Evolutionary conservation across 2,329 filamentous ascomycete species (phyloP).

Genomic region (Penicillium psychrosexuale): DNA sequence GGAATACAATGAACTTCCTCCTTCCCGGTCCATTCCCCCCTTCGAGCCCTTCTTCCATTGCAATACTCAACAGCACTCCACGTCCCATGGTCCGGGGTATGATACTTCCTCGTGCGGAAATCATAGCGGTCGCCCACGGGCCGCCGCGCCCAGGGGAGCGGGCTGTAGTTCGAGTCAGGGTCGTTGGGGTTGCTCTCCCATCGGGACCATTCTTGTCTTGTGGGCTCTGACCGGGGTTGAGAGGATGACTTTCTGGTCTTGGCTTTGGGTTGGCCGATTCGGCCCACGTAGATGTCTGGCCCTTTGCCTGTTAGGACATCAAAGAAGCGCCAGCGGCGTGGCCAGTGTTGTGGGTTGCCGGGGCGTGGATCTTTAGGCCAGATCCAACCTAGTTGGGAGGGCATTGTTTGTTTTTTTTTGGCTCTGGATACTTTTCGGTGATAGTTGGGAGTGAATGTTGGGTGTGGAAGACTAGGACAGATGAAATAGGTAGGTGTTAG

Average conservation of each 20-base stretch:
- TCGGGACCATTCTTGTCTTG: slow-evolving; percentile 12
- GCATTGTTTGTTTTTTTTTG: not conserved
- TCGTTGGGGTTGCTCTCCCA: slow-evolving; percentile 12
- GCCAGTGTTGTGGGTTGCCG: slow-evolving; percentile 32
- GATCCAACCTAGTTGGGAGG: slow-evolving; percentile 28
- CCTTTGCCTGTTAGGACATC: slow-evolving; percentile 41
- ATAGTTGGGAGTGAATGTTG: not conserved
- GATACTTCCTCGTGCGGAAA: slow-evolving; percentile 33
- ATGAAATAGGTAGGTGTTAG: too few relatives aligned
- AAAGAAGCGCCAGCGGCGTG: slow-evolving; percentile 30
- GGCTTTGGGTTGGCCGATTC: slow-evolving; percentile 13
- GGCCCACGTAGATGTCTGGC: slow-evolving; percentile 44
- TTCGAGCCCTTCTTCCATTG: slow-evolving; percentile 9
- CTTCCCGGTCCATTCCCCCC: slow-evolving; percentile 2
- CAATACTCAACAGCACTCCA: slow-evolving; percentile 35
- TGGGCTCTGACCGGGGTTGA: not conserved
- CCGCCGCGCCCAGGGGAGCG: slow-evolving; percentile 23
- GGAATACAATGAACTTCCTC: slow-evolving; percentile 26
- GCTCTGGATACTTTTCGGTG: not conserved
- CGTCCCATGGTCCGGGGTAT: slow-evolving; percentile 25
- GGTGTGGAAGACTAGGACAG: not conserved
- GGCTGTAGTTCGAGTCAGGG: not conserved
- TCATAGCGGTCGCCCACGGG: slow-evolving; percentile 28
- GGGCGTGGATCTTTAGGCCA: slow-evolving; percentile 41
- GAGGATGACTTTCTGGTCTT: not conserved